Percentiles rank a stretch among this genome's conserved stretches.
Conservation (phyloP, 2,329 filamentous ascomycete species). For the Stagonosporopsis cucurbitacearum region DNA sequence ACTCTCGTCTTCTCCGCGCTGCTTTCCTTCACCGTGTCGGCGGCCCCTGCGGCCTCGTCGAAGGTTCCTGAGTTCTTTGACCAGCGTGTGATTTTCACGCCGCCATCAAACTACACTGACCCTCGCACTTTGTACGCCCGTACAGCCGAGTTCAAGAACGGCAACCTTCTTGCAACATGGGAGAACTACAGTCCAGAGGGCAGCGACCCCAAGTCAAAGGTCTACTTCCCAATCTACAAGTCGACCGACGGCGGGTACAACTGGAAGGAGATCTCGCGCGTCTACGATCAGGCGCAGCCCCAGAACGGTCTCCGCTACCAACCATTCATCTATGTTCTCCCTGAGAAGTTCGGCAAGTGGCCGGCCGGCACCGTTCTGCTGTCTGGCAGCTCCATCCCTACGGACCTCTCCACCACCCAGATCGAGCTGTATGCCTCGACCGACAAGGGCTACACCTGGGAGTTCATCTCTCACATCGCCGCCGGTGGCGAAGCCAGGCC, state of each 20-base stretch:
- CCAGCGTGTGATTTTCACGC: slow-evolving; percentile 51
- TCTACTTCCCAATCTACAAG: slow-evolving; percentile 56
- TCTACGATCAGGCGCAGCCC: slow-evolving; percentile 70
- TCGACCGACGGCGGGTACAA: slow-evolving; percentile 57
- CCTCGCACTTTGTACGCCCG: slow-evolving; percentile 61
- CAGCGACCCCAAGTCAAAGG: slow-evolving; percentile 38
- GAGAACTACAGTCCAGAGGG: slow-evolving; percentile 59
- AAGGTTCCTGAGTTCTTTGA: slow-evolving; percentile 38
- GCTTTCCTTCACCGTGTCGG: slow-evolving; percentile 27
- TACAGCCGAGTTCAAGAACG: slow-evolving; percentile 54
- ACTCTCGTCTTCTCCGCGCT: slow-evolving; percentile 35
- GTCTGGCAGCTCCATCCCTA: slow-evolving; percentile 66
- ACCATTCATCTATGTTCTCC: slow-evolving; percentile 70
- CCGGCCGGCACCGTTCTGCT: slow-evolving; percentile 68
- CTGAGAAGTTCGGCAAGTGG: slow-evolving; percentile 63
- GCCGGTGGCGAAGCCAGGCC: slow-evolving; percentile 67
- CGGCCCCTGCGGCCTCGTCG: slow-evolving; percentile 28
- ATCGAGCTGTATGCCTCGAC: slow-evolving; percentile 73
- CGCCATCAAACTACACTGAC: slow-evolving; percentile 54
- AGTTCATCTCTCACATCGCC: slow-evolving; percentile 71
- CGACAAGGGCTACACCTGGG: slow-evolving; percentile 68
- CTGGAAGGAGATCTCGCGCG: slow-evolving; percentile 68
- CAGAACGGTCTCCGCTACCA: slow-evolving; percentile 72
- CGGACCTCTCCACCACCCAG: slow-evolving; percentile 66
- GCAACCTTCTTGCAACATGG: slow-evolving; percentile 60